Evolutionary conservation across 331 rosid species (phyloP).

Genomic region (Malus hybrid): DNA sequence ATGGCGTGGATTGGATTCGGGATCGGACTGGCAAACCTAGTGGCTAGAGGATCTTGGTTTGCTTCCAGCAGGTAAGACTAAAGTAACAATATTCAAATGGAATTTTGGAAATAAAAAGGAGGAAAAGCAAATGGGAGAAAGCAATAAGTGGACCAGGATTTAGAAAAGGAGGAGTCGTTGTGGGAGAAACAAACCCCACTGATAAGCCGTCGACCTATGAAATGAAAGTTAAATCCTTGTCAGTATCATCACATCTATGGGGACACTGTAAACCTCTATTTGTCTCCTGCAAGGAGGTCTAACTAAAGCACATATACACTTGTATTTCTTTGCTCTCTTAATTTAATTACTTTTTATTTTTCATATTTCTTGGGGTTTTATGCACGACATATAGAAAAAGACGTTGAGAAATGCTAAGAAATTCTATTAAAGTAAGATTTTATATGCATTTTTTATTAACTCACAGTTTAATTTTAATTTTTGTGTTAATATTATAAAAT

Average conservation of each 20-base stretch:
- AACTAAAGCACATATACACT: slow-evolving; percentile 11
- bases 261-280: slow-evolving; percentile 61
- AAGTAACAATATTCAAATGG: slow-evolving; percentile 27
- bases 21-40: slow-evolving; percentile 64
- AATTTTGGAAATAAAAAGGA: neutral
- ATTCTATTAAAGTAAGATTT: neutral
- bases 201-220: slow-evolving; percentile 44
- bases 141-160: slow-evolving; percentile 43
- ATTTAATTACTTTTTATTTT: too few species aligned
- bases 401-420: too few species aligned
- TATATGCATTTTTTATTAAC: too few species aligned
- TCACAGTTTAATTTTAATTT: too few species aligned
- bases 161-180: slow-evolving; percentile 19
- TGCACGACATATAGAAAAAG: neutral
- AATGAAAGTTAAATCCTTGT: slow-evolving; percentile 39
- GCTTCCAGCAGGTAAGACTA: slow-evolving; percentile 27
- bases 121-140: slow-evolving; percentile 23
- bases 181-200: slow-evolving; percentile 8
- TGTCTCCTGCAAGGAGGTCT: slow-evolving; percentile 68
- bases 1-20: slow-evolving; percentile 27
- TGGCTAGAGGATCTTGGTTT: slow-evolving; percentile 44
- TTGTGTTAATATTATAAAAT: too few species aligned
- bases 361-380: neutral
- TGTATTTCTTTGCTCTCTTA: neutral
- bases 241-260: slow-evolving; percentile 23